phyloP scores from a whole-genome alignment of 306 rosid species.

The Mimosa pudica region DNA sequence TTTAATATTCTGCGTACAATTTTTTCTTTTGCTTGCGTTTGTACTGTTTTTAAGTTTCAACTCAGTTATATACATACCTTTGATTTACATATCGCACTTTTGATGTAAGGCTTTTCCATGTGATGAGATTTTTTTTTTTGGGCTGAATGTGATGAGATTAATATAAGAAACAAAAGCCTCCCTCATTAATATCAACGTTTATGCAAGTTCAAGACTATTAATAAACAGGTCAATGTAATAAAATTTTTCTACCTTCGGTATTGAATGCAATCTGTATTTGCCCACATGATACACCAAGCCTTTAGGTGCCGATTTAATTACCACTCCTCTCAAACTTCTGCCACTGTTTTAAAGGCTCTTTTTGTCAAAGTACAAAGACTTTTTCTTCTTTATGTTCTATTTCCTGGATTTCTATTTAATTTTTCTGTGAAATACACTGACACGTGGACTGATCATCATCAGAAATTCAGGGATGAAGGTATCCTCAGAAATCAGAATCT shows the following conservation, averaged over 20 bases:
- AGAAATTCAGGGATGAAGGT: too few relatives aligned
- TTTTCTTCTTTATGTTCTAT: not conserved
- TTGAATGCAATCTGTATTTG: conserved; percentile 47
- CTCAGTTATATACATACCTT: too few relatives aligned
- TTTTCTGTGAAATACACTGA: not conserved
- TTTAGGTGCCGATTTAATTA: conserved; percentile 25
- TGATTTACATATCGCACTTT: too few relatives aligned
- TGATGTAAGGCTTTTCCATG: too few relatives aligned
- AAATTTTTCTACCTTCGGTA: conserved; percentile 1
- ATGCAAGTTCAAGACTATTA: not conserved
- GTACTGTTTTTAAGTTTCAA: too few relatives aligned
- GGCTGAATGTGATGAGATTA: too few relatives aligned
- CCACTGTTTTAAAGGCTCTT: conserved; percentile 31
- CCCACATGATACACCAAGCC: conserved; percentile 54
- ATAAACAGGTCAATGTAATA: not conserved
- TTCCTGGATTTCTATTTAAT: not conserved
- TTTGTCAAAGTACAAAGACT: conserved; percentile 30
- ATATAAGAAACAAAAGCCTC: conserved; percentile 14
- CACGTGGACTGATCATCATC: not conserved
- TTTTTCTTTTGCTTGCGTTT: too few relatives aligned
- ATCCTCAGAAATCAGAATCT: too few relatives aligned
- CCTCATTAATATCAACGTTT: conserved; percentile 28
- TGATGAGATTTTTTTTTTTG: too few relatives aligned
- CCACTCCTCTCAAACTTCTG: conserved; percentile 39
- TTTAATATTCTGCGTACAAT: too few relatives aligned